These are phyloP conservation scores for Dalechampia spathulata DNA, from an alignment of 441 rosid genomes.

Conservation along the genomic window DNA sequence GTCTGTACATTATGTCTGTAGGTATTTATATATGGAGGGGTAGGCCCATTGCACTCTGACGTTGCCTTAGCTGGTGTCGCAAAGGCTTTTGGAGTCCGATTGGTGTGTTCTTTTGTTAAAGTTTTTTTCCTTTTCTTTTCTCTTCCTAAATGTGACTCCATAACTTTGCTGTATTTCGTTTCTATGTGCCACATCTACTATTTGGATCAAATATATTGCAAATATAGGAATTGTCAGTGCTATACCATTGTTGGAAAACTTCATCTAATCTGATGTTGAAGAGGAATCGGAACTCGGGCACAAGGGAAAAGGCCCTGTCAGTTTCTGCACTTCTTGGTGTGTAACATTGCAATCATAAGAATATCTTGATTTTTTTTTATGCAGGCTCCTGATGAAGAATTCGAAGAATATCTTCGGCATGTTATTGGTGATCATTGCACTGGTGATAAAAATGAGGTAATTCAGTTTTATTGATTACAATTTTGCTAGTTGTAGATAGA, in stretches of 20 bases:
- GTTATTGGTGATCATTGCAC: conserved; percentile 69
- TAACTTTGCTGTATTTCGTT: neutral
- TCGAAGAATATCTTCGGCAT: conserved; percentile 88
- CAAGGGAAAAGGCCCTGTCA: neutral
- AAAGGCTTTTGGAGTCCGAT: conserved; percentile 94
- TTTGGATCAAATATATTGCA: neutral
- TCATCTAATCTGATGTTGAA: neutral
- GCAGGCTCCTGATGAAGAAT: conserved; percentile 99
- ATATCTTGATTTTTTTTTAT: conserved; percentile 14
- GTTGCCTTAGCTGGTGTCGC: conserved; percentile 91
- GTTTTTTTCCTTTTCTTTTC: neutral
- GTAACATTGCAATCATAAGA: conserved; percentile 10
- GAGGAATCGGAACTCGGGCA: neutral
- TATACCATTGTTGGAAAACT: neutral
- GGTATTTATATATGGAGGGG: conserved; percentile 90
- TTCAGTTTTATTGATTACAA: conserved; percentile 1
- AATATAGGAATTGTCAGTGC: conserved; percentile 1
- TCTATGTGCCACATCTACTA: neutral
- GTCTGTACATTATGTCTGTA: conserved; percentile 22
- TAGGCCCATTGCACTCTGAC: conserved; percentile 95
- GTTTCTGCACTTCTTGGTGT: neutral
- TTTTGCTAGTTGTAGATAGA: neutral
- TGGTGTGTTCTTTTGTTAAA: conserved; percentile 41
- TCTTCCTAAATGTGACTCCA: neutral
- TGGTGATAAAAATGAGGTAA: conserved; percentile 89